Percentiles rank a stretch among this genome's conserved stretches.
Evolutionary conservation across 352 stramenopile species (phyloP).

Genomic region (Phytophthora cactorum): DNA sequence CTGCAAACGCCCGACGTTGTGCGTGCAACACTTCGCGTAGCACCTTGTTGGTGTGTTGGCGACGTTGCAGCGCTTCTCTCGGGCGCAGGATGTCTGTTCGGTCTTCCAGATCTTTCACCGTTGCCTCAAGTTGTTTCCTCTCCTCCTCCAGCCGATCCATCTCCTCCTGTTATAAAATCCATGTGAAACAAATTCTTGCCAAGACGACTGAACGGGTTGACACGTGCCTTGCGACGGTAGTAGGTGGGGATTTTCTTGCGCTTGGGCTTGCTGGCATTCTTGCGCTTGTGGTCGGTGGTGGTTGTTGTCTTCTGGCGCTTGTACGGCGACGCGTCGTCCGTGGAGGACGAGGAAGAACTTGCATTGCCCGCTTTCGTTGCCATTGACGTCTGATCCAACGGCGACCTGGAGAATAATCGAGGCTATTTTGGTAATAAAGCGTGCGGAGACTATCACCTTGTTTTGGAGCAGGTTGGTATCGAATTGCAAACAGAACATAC

Average conservation of each 20-base stretch:
- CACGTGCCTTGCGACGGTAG: constrained; percentile 34
- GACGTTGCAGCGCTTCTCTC: constrained; percentile 14
- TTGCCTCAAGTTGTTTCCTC: constrained; percentile 21
- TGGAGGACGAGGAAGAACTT: constrained; percentile 8
- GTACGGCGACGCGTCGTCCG: constrained; percentile 2
- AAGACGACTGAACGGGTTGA: not conserved
- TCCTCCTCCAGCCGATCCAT: constrained; percentile 32
- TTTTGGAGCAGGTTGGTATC: not conserved
- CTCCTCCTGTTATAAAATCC: constrained; percentile 19
- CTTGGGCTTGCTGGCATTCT: constrained; percentile 21
- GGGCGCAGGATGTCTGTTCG: constrained; percentile 23
- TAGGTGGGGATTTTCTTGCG: constrained; percentile 40
- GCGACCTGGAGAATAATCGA: constrained; percentile 10
- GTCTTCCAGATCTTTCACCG: constrained; percentile 14
- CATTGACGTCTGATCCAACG: constrained; percentile 6
- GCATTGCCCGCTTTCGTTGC: not conserved
- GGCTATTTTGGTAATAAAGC: not conserved
- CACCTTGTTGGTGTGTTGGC: constrained; percentile 25
- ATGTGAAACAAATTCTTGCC: not conserved
- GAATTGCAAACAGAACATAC: not conserved
- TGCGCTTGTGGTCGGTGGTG: constrained; percentile 8
- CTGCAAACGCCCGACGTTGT: constrained; percentile 32
- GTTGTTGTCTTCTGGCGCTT: constrained; percentile 11
- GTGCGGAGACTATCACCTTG: constrained; percentile 6
- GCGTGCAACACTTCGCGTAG: constrained; percentile 33